Evolutionary conservation across 179 eudicot species (phyloP).

Genomic region (Silene noctiflora): DNA sequence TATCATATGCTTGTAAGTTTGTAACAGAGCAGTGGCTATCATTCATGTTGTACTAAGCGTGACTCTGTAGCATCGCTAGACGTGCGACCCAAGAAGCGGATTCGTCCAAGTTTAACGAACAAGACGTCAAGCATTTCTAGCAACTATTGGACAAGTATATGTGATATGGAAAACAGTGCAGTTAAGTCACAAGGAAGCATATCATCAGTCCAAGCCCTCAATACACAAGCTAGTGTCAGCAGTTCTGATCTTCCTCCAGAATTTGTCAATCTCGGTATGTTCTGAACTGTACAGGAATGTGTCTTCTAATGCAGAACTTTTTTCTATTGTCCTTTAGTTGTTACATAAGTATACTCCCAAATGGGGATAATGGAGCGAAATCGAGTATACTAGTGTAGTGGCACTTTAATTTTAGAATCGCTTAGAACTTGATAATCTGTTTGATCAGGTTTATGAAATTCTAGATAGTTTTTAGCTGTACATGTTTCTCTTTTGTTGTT

Average conservation of each 20-base stretch:
- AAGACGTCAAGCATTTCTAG: constrained; percentile 34
- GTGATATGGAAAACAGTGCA: constrained; percentile 67
- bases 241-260: constrained; percentile 49
- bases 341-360: no score
- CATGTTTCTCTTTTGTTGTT: no score
- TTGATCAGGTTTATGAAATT: no score
- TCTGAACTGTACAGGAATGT: background rate
- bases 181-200: constrained; percentile 60
- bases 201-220: constrained; percentile 44
- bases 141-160: constrained; percentile 55
- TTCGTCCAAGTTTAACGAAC: constrained; percentile 25
- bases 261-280: constrained; percentile 74
- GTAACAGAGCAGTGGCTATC: constrained; percentile 90
- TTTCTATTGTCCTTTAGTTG: background rate
- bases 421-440: no score
- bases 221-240: constrained; percentile 41
- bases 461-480: no score
- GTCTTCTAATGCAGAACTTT: background rate
- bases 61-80: constrained; percentile 28
- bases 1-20: constrained; percentile 26
- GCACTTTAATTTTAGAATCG: background rate
- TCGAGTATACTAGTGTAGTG: background rate
- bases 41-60: constrained; percentile 48
- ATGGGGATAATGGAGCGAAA: background rate
- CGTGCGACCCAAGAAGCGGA: constrained; percentile 35